Conservation (phyloP, 441 rosid genomes). For the Populus trichocarpa region DNA sequence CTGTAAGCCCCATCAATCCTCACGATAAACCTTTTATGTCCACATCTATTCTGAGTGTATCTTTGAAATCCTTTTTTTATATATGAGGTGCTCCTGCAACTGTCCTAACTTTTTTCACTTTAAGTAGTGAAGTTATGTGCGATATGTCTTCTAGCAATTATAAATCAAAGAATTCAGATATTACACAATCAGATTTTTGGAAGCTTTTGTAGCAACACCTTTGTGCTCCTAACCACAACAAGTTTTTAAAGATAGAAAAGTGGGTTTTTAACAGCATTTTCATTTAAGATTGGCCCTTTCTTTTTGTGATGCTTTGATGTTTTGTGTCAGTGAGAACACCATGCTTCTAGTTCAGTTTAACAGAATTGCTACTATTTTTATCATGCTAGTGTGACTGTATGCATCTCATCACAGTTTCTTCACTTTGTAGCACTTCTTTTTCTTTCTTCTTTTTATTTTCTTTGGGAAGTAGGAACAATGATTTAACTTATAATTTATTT, state of each 20-base stretch:
- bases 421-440: not conserved
- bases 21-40: slow-evolving; percentile 4
- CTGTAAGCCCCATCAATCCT: slow-evolving; percentile 56
- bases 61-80: not conserved
- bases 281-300: too few species aligned
- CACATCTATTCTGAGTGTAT: not conserved
- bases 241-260: too few species aligned
- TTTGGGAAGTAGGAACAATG: not conserved
- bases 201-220: not conserved
- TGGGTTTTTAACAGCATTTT: too few species aligned
- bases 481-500: not conserved
- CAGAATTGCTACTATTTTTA: not conserved
- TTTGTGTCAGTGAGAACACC: not conserved
- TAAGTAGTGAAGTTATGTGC: not conserved
- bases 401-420: not conserved
- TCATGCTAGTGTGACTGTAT: not conserved
- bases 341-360: too few species aligned
- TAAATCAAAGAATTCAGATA: not conserved
- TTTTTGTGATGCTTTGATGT: too few species aligned
- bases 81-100: not conserved
- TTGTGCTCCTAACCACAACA: not conserved
- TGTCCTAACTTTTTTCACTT: not conserved
- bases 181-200: not conserved
- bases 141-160: not conserved
- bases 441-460: not conserved